Base-by-base conservation (phyloP, 192 early-diverging fungal genomes). In the Coemansia sp. region DNA sequence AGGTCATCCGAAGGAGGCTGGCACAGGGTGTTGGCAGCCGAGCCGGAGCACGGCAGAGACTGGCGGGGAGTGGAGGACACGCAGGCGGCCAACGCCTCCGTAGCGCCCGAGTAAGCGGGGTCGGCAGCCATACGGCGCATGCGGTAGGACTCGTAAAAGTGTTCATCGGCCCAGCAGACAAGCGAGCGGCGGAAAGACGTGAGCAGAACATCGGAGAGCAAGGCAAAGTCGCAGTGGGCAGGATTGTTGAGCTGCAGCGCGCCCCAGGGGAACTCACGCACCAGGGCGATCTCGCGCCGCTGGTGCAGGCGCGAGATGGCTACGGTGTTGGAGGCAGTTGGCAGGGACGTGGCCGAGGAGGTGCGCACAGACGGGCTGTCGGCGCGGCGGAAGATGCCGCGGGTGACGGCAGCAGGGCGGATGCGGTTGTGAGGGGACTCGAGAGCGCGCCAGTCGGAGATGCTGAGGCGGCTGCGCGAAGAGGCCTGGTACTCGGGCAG, bases 71-170 rank as follows among this genome's bases (percentile, higher is more conserved):
- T 35, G 10, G 33, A 1, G 10, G 33, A 1, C 18, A 68, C 23
- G 23, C 53, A 68, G 30, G 30, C 50, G 11, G 59, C 18, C 11
- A 68, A 40, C 1, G 50, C 49, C 7, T 30, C 8, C 3, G 15
- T 43, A 18, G 53, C 40, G 5, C 43, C 50, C n/a, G 35, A 20
- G 41, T 63, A 76, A 1, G 19, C 42, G 0, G 68, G 56, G 36
- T 78, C 69, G 0, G 51, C 44, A 2, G 59, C 56, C 33, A 71
- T 51, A 8, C 59, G 52, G 36, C 52, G 58, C 61, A 57, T 55
- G 43, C 96, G 85, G 82, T 92, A 98, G 37, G 83, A 80, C 66
- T 98, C 94, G 63, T 96, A 98, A 51, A 89, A 83, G 9, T 91
- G 68, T 35, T 84, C 71, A 45, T 86, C 82, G 30, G 94, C 94